These are phyloP conservation scores for Taphrina communis DNA, from an alignment of 1,139 yeast genomes.

Conservation along the genomic window DNA sequence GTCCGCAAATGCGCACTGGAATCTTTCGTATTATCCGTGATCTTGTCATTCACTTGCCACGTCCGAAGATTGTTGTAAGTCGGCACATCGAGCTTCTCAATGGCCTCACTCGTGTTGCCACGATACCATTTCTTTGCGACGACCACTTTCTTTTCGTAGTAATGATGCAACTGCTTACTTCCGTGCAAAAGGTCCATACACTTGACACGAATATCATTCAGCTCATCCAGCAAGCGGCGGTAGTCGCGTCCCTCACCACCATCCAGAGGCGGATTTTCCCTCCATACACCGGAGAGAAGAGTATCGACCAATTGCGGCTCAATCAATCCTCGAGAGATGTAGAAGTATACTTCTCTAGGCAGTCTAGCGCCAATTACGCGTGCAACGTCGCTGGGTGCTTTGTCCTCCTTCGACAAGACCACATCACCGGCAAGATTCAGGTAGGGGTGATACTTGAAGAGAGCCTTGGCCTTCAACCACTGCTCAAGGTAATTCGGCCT, in stretches of 20 bases:
- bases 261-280: slow-evolving; percentile 74
- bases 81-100: slow-evolving; percentile 48
- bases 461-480: slow-evolving; percentile 55
- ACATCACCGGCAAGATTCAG: slow-evolving; percentile 72
- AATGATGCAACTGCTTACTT: slow-evolving; percentile 78
- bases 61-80: slow-evolving; percentile 54
- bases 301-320: slow-evolving; percentile 71
- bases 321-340: slow-evolving; percentile 76
- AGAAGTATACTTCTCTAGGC: slow-evolving; percentile 85
- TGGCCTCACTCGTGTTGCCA: slow-evolving; percentile 27
- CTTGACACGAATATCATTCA: slow-evolving; percentile 61
- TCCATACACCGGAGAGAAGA: slow-evolving; percentile 66
- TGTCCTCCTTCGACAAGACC: slow-evolving; percentile 58
- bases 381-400: slow-evolving; percentile 77
- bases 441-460: slow-evolving; percentile 69
- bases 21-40: slow-evolving; percentile 7
- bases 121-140: slow-evolving; percentile 23
- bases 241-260: slow-evolving; percentile 60
- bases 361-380: slow-evolving; percentile 82
- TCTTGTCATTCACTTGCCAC: slow-evolving; percentile 49
- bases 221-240: slow-evolving; percentile 60
- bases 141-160: slow-evolving; percentile 64
- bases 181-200: slow-evolving; percentile 63
- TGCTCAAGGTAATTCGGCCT: slow-evolving; percentile 51
- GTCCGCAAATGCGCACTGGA: slow-evolving; percentile 40